Conservation (phyloP, 176 grass and related monocot genomes). For the Calamus simplicifolius region DNA sequence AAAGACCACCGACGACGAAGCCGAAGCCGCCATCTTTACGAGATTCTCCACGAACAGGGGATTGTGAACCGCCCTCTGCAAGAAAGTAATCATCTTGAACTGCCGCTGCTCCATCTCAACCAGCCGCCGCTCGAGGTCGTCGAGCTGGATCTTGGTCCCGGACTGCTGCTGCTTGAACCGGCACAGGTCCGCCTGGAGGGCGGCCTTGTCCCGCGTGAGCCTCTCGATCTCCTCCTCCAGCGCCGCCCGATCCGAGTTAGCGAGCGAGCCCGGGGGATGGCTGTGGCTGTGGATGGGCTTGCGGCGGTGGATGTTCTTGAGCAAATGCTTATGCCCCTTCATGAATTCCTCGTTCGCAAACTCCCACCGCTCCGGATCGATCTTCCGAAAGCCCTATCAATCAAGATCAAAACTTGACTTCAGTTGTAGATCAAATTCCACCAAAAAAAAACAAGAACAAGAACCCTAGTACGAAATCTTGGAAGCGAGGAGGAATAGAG, state of each 20-base stretch:
- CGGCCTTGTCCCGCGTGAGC: conserved; percentile 50
- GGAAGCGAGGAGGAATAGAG: too few species aligned
- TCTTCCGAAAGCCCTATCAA: conserved; percentile 77
- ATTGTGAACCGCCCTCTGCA: conserved; percentile 58
- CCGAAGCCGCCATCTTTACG: conserved; percentile 62
- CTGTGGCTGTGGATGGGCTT: conserved; percentile 98
- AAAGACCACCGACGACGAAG: conserved; percentile 11
- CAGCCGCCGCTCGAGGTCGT: conserved; percentile 61
- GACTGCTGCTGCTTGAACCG: conserved; percentile 64
- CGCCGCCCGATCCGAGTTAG: conserved; percentile 46
- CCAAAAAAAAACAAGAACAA: too few species aligned
- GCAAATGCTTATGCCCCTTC: conserved; percentile 83
- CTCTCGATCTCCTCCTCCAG: conserved; percentile 92
- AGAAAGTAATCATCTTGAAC: conserved; percentile 67
- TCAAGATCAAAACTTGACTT: too few species aligned
- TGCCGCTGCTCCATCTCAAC: conserved; percentile 78
- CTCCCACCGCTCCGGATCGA: conserved; percentile 92
- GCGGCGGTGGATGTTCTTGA: conserved; percentile 82
- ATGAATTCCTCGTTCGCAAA: conserved; percentile 84
- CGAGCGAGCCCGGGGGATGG: conserved; percentile 36
- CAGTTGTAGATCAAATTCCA: too few species aligned
- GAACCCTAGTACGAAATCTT: too few species aligned
- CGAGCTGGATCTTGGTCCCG: conserved; percentile 57
- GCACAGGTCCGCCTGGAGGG: conserved; percentile 47
- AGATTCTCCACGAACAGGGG: conserved; percentile 70